Evolutionary conservation across 768 basidiomycete genomes (phyloP), one percentile per base, ranked within the genome.

Genomic region (Hygrocybe punicea): DNA sequence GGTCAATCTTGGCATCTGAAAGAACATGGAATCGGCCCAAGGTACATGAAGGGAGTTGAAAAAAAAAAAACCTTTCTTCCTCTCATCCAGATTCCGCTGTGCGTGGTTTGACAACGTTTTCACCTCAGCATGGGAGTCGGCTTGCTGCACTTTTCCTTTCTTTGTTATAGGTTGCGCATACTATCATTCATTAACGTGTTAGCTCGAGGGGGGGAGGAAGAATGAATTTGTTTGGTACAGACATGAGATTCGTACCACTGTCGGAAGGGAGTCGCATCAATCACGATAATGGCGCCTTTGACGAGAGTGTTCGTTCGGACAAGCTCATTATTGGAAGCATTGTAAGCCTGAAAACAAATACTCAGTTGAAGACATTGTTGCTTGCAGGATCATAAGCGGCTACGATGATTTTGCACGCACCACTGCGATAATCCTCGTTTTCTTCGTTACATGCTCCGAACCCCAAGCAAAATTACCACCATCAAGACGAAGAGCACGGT

Each of bases 241-340:
- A 95, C 93, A 78, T 98, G 95, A 39, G 92, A 79, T 79, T 99
- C 97, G 72, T 98, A 99, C 95, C 95, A 98, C 80, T 98, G 95
- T 64, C 95, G 86, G 91, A 98, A 99, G 61, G 97, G 97, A 33
- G 96, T 87, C 61, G 97, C 96, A 79, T 99, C 97, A 69, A 99
- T 75, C 74, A 98, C 95, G 76, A 99, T 91, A 78, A 99, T 89
- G 63, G 90, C 90, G 60, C 88, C 82, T 82, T 96, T 98, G 72
- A 99, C 97, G 57, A 99, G 87, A 55, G 97, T 99, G 81, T 99
- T 98, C 68, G 97, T 99, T 68, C 97, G 92, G 71, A 99, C 96
- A 69, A 98, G 86, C 78, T 99, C 97, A 79, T 99, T 99, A 86
- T 98, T 99, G 62, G 97, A 95, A 46, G 97, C 86, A 75, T 98